Base-by-base conservation (phyloP, 306 rosid species). In the Herpetospermum pedunculosum region DNA sequence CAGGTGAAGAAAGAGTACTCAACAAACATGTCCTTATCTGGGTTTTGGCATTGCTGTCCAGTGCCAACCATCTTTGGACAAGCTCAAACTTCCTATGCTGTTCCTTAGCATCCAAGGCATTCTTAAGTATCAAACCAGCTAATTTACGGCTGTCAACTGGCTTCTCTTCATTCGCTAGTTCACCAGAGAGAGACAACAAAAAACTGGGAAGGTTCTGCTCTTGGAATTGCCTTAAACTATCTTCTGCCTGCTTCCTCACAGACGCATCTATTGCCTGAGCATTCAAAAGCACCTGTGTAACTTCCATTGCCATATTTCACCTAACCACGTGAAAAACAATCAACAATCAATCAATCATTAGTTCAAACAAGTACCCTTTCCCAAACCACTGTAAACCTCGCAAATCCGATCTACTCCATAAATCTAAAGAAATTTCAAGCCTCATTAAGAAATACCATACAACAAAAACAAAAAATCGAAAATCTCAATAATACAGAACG, bases 71-170 rank as follows among this genome's bases (percentile, higher is more conserved):
- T 77, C 92, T 90, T 52, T 92, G 92, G 16, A 87, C 87, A 46
- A 90, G 87, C 65, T 90, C 98, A 52, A 83, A 73, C 82, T 92
- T 92, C 73, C 92, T 86, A 67, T 86, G 91, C n/a, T 92, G 96
- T 53, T 92, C 98, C 72, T 92, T 92, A 11, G 98, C 96, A 83
- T 92, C 97, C 85, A 92, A 71, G 13, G 97, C 97, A 83, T 92
- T 92, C 90, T 92, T 92, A 41, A 92, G 92, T 59, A 92, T 84
- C 77, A 92, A 72, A 76, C 98, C 98, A 0, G 96, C 98, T 46
- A 92, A 78, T 79, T 81, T 86, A 79, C 98, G 88, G 48, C 90
- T 85, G 80, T 90, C 98, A 6, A 88, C 86, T 32, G 98, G 98
- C 84, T 92, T 92, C 3, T 90, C 98, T 25, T 90, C 98, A 80